Conservation (phyloP, 2,329 filamentous ascomycete genomes). For the Penicillium brevicompactum region DNA sequence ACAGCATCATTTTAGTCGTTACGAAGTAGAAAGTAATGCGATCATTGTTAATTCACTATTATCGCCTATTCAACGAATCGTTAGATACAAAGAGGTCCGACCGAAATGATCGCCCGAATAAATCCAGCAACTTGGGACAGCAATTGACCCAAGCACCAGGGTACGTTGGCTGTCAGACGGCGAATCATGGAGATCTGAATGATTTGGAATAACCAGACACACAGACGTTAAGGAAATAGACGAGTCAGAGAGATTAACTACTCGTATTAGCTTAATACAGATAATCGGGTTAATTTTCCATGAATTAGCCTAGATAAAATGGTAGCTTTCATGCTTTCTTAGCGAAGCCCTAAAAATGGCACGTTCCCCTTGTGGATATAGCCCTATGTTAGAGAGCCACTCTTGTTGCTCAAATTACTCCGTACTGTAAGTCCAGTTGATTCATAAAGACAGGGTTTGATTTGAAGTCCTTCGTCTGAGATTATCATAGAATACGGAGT, state of each 20-base stretch:
- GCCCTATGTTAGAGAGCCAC: background rate
- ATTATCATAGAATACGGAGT: no score
- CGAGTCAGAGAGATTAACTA: slow-evolving; percentile 15
- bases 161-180: slow-evolving; percentile 26
- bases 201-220: slow-evolving; percentile 26
- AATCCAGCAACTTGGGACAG: slow-evolving; percentile 22
- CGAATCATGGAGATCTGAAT: slow-evolving; percentile 14
- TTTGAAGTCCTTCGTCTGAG: no score
- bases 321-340: slow-evolving; percentile 1
- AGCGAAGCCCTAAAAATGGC: slow-evolving; percentile 16
- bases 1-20: no score
- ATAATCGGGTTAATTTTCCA: background rate
- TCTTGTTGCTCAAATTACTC: background rate
- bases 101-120: slow-evolving; percentile 20
- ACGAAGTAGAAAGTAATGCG: background rate
- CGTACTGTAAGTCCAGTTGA: background rate
- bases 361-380: slow-evolving; percentile 18
- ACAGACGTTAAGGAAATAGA: slow-evolving; percentile 21
- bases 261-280: background rate
- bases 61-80: background rate
- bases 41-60: background rate
- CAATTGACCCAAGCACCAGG: slow-evolving; percentile 24
- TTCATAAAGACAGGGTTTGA: background rate
- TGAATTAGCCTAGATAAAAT: background rate
- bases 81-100: background rate